These are phyloP conservation scores for Aeminium ludgeri DNA, from an alignment of 495 filamentous ascomycete genomes.

Conservation along the genomic window DNA sequence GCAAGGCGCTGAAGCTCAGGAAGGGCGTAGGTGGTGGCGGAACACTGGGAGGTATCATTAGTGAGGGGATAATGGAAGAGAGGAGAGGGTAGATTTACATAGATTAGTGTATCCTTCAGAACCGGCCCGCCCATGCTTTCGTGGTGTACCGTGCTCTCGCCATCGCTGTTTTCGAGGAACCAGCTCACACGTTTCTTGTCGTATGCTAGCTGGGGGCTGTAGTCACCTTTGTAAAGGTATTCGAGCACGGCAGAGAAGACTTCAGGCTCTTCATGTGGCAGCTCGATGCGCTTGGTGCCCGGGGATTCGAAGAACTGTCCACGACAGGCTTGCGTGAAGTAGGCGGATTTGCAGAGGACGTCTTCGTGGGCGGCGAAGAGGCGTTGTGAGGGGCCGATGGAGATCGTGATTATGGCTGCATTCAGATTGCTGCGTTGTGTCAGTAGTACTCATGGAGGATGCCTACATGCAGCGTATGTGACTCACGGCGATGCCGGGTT, in stretches of 20 bases:
- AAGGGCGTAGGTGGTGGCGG: constrained; percentile 64
- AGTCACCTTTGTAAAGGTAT: constrained; percentile 89
- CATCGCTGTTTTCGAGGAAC: constrained; percentile 20
- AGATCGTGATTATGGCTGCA: constrained; percentile 62
- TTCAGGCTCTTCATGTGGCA: constrained; percentile 76
- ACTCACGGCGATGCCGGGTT: constrained; percentile 17
- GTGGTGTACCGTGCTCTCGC: constrained; percentile 18
- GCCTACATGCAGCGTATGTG: neutral
- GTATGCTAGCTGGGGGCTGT: constrained; percentile 41
- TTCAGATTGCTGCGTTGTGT: constrained; percentile 33
- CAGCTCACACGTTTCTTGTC: constrained; percentile 26
- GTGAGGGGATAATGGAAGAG: neutral
- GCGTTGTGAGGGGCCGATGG: constrained; percentile 57
- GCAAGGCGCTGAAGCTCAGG: constrained; percentile 68
- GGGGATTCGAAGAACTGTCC: constrained; percentile 45
- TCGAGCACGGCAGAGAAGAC: constrained; percentile 82
- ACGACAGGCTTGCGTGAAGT: constrained; percentile 46
- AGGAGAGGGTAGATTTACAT: constrained; percentile 22
- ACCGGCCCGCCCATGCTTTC: constrained; percentile 42
- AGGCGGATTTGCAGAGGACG: constrained; percentile 59
- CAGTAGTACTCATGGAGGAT: neutral
- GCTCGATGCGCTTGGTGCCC: constrained; percentile 53
- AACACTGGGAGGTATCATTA: constrained; percentile 34
- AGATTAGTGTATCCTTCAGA: constrained; percentile 75
- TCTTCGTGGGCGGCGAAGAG: constrained; percentile 87